Evolutionary conservation across 2,329 filamentous ascomycete species (phyloP), one percentile per base, ranked within the genome.

Genomic region (Aspergillus sp.): DNA sequence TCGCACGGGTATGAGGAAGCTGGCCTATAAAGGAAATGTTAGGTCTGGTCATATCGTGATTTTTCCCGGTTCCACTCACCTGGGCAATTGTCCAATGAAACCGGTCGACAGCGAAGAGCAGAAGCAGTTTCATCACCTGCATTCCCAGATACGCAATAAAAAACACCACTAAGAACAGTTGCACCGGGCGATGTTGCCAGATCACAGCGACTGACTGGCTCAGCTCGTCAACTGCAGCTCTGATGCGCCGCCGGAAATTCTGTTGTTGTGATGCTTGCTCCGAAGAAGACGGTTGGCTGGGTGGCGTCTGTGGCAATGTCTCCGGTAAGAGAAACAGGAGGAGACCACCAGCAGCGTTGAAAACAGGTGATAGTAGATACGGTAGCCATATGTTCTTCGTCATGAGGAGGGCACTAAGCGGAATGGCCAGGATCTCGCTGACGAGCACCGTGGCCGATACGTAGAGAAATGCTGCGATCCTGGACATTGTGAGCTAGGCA

Each of bases 381-480:
- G 71, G 70, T 6, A 67, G 36, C 70, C 70, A 71, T 3, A 61
- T 59, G 13, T 60, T 45, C 4, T 55, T 63, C 4, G 51, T 67
- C 67, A 73, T 72, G 47, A 72, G 17, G n/a, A 67, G 66, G 19
- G 70, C 70, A 53, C 70, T 70, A 25, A 68, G n/a, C 4, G 70
- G 69, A 5, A 66, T 65, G 5, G 66, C 70, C 21, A 72, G 25
- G 2, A 73, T 62, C 50, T 73, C 69, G 41, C 67, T 63, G 28
- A 56, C 23, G 2, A 70, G 21, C 10, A 68, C 53, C 1, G 62
- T 52, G 10, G 66, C 67, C 10, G 63, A 59, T 13, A 70, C 48
- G 8, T 61, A 63, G 48, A 70, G 71, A 0, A 72, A 59, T 1
- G 67, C 63, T 0, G 63, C 68, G 23, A 63, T 64, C 45, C 70